phyloP scores from a whole-genome alignment of 768 basidiomycete genomes.

The Punctularia strigosozonata region DNA sequence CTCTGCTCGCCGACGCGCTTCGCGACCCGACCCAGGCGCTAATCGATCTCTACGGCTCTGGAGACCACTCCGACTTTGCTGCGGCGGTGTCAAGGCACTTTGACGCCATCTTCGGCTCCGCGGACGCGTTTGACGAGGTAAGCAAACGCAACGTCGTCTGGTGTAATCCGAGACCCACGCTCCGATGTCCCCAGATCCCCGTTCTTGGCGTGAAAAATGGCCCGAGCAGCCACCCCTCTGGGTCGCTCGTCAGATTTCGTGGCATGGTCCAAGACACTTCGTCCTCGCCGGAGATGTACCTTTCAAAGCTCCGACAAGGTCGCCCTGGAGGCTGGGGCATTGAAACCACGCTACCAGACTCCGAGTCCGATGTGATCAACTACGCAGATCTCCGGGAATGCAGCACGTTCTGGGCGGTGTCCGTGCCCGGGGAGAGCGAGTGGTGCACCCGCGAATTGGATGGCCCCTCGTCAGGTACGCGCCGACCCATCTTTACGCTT shows the following conservation, averaged over 20 bases:
- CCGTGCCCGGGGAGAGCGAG: constrained; percentile 52
- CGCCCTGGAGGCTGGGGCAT: constrained; percentile 72
- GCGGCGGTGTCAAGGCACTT: background rate
- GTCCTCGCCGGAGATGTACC: constrained; percentile 59
- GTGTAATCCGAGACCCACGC: background rate
- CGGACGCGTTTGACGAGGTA: background rate
- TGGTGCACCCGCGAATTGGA: constrained; percentile 36
- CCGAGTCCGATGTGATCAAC: constrained; percentile 23
- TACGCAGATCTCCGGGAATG: constrained; percentile 49
- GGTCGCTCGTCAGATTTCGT: constrained; percentile 59
- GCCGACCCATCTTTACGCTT: background rate
- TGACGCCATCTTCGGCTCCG: background rate
- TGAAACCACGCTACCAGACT: constrained; percentile 16
- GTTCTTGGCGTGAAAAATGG: constrained; percentile 33
- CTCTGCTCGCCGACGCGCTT: background rate
- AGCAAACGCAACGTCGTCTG: background rate
- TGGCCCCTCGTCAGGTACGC: constrained; percentile 6
- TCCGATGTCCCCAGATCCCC: constrained; percentile 45
- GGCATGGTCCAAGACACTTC: constrained; percentile 82
- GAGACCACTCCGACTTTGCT: background rate
- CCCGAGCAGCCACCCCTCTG: constrained; percentile 34
- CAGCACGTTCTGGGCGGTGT: constrained; percentile 60
- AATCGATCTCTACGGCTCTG: background rate
- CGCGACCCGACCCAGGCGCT: background rate
- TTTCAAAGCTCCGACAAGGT: constrained; percentile 30